phyloP scores from a whole-genome alignment of 805 yeast genomes.

The Nadsonia fulvescens region DNA sequence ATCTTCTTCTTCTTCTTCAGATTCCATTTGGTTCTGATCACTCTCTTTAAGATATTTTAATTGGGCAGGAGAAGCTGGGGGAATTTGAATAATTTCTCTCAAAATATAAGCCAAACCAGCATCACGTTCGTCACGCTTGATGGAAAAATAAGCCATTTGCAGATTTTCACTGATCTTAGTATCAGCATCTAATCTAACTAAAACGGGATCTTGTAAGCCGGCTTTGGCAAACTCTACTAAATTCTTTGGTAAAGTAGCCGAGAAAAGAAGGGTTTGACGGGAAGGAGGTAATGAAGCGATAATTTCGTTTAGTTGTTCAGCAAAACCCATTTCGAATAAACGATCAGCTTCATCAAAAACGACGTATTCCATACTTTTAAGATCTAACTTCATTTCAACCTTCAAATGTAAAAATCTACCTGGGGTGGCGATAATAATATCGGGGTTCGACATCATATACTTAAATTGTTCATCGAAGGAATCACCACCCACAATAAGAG shows the following conservation, averaged over 20 bases:
- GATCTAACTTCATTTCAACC: conserved; percentile 83
- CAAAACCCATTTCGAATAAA: conserved; percentile 88
- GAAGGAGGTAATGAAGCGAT: conserved; percentile 63
- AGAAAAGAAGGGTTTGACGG: conserved; percentile 77
- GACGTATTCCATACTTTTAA: conserved; percentile 69
- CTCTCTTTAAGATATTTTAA: conserved; percentile 27
- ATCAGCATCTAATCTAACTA: conserved; percentile 87
- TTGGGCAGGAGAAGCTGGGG: conserved; percentile 59
- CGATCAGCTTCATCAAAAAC: conserved; percentile 97
- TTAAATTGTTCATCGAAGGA: conserved; percentile 93
- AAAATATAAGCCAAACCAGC: conserved; percentile 63
- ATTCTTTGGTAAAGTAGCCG: conserved; percentile 86
- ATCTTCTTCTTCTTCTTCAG: conserved; percentile 19
- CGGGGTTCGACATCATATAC: conserved; percentile 87
- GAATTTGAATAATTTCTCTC: conserved; percentile 72
- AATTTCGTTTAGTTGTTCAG: conserved; percentile 81
- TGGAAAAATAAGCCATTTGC: conserved; percentile 73
- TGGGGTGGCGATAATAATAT: conserved; percentile 89
- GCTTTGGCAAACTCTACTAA: conserved; percentile 96
- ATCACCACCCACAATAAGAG: conserved; percentile 90
- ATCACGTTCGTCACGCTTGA: conserved; percentile 75
- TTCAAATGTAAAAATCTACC: conserved; percentile 92
- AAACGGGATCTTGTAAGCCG: conserved; percentile 79
- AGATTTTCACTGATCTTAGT: conserved; percentile 75
- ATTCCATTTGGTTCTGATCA: conserved; percentile 15